phyloP scores from a whole-genome alignment of 768 basidiomycete species.

The Nidularia pulvinata region DNA sequence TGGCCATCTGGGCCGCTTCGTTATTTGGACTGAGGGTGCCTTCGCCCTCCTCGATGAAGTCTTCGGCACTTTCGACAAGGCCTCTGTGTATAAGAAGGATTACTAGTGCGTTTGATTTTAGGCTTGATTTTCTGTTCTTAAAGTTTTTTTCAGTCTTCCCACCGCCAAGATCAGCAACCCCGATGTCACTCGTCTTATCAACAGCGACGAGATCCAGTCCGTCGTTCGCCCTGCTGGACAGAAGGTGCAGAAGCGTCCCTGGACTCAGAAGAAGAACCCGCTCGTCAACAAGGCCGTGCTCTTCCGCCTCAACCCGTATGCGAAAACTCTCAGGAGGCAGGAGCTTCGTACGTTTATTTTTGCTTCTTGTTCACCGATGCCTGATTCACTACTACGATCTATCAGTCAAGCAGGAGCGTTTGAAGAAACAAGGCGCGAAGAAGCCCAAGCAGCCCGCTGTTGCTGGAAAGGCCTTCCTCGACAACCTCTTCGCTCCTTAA shows the following conservation, averaged over 20 bases:
- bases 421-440: slow-evolving; percentile 63
- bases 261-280: slow-evolving; percentile 99
- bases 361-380: neutral
- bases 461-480: slow-evolving; percentile 84
- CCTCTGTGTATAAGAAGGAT: slow-evolving; percentile 85
- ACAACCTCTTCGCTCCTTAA: slow-evolving; percentile 86
- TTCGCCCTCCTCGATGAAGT: slow-evolving; percentile 93
- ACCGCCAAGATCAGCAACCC: slow-evolving; percentile 97
- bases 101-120: slow-evolving; percentile 72
- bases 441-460: slow-evolving; percentile 62
- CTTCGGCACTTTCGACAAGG: slow-evolving; percentile 93
- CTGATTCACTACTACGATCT: slow-evolving; percentile 2
- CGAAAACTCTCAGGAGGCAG: slow-evolving; percentile 89
- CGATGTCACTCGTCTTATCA: slow-evolving; percentile 96
- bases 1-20: slow-evolving; percentile 98
- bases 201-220: slow-evolving; percentile 97
- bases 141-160: slow-evolving; percentile 62
- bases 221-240: slow-evolving; percentile 90
- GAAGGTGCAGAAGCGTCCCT: slow-evolving; percentile 88
- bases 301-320: slow-evolving; percentile 99
- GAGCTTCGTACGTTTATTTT: slow-evolving; percentile 82
- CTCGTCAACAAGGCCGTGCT: slow-evolving; percentile 91
- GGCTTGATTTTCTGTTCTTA: neutral
- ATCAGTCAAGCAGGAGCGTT: slow-evolving; percentile 79
- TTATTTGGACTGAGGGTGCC: slow-evolving; percentile 98